Conservation (phyloP, 225 moss, liverwort and hornwort genomes). For the Straminergon stramineum region DNA sequence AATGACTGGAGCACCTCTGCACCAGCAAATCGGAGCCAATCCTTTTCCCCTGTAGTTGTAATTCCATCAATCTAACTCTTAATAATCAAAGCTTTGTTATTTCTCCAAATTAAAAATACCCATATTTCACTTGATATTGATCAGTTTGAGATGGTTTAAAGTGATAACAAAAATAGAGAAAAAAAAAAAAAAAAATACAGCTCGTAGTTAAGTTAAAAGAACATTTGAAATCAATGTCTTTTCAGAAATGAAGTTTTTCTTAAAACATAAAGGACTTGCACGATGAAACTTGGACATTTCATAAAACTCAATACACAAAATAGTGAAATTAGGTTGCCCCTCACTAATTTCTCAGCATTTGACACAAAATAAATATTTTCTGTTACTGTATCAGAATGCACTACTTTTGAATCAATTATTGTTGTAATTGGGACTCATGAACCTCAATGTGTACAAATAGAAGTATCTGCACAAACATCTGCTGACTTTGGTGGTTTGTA, state of each 20-base stretch:
- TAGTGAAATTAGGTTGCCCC: too few relatives aligned
- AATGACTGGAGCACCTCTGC: slow-evolving; percentile 43
- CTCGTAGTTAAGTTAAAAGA: neutral
- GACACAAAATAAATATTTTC: too few relatives aligned
- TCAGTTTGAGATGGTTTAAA: too few relatives aligned
- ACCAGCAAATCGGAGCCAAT: slow-evolving; percentile 32
- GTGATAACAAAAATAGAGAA: neutral
- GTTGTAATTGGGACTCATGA: too few relatives aligned
- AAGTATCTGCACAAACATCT: too few relatives aligned
- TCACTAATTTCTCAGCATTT: too few relatives aligned
- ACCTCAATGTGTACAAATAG: too few relatives aligned
- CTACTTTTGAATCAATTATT: too few relatives aligned
- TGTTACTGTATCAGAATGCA: too few relatives aligned
- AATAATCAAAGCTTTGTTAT: neutral
- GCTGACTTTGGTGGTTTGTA: too few relatives aligned
- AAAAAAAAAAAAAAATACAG: neutral
- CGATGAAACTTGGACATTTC: neutral
- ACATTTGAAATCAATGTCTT: neutral
- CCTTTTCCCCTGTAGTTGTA: slow-evolving; percentile 38
- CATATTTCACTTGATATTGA: neutral
- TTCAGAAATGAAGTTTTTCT: neutral
- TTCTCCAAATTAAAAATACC: too few relatives aligned
- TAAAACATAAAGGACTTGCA: neutral
- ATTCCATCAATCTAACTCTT: neutral
- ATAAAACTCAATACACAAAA: too few relatives aligned